Evolutionary conservation across 768 basidiomycete species (phyloP).

Genomic region (Agaricus subrufescens): DNA sequence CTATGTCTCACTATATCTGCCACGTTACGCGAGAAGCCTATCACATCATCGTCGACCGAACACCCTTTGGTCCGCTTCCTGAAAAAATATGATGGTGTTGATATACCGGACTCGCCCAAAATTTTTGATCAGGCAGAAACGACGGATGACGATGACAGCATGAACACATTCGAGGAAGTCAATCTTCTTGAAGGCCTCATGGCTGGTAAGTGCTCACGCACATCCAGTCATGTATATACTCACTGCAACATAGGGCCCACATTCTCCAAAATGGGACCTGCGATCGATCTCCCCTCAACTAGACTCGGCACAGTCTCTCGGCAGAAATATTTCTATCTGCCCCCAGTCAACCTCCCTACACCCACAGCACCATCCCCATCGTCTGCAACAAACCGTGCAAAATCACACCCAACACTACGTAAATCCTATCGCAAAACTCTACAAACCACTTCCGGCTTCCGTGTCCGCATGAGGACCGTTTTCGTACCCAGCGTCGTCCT

Average conservation of each 20-base stretch:
- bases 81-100: conserved; percentile 25
- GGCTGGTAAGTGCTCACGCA: conserved; percentile 38
- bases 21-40: conserved; percentile 81
- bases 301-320: conserved; percentile 69
- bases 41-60: conserved; percentile 33
- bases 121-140: conserved; percentile 27
- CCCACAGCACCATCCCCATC: conserved; percentile 43
- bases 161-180: conserved; percentile 50
- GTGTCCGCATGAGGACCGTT: conserved; percentile 91
- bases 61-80: conserved; percentile 41
- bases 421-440: conserved; percentile 84
- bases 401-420: conserved; percentile 64
- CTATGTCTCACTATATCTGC: conserved; percentile 80
- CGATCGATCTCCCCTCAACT: conserved; percentile 58
- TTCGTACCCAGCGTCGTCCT: conserved; percentile 84
- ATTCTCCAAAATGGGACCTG: conserved; percentile 26
- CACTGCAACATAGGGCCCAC: conserved; percentile 36
- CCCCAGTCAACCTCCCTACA: conserved; percentile 40
- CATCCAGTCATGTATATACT: neutral
- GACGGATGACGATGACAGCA: conserved; percentile 45
- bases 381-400: conserved; percentile 36
- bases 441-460: conserved; percentile 75
- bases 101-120: conserved; percentile 31
- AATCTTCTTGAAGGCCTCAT: conserved; percentile 56
- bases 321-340: conserved; percentile 59